Evolutionary conservation across 371 early-diverging fungal genomes (phyloP), one percentile per base, ranked within the genome.

Genomic region (Gilbertella persicaria): DNA sequence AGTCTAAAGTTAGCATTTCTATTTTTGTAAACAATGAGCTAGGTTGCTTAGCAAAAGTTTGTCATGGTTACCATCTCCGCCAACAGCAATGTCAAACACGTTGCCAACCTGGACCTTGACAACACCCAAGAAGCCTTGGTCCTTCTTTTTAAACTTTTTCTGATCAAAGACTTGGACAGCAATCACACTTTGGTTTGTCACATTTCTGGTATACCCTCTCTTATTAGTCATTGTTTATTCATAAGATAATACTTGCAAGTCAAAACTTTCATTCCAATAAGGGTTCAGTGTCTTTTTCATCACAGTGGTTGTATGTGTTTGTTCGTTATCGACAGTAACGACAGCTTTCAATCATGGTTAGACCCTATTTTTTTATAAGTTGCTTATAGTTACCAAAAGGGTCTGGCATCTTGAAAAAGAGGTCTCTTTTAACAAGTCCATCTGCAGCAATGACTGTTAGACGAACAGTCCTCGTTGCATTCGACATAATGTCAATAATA

Each of bases 121-220:
- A 21, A 95, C 94, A 25, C 98, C 98, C 19, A 98, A 73, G 67
- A 96, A 95, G 0, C 98, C 97, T 72, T 96, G 96, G 55, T 89
- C 86, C 66, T 86, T 89, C 82, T 91, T 93, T 76, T 94, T 95
- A 69, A 92, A 96, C 67, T 93, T 94, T 66, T 89, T 85, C 74
- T 96, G 96, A 73, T 98, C 98, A 80, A 96, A 98, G 20, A 98
- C 88, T 71, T 98, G 96, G 30, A 96, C 88, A 1, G 94, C 86
- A 51, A 97, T 80, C 10, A 94, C 87, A 60, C 92, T 91, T 52
- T 72, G 70, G 64, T 82, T 85, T 14, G 79, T 82, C 13, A 90
- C 90, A 65, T 79, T 75, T 42, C 90, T 90, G n/a, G n/a, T n/a
- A 69, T n/a, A 52, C 23, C 12, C 6, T 12, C 16, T 8, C 23